These are phyloP conservation scores for Xylariaceae sp. DNA, from an alignment of 2,329 filamentous ascomycete genomes.

Conservation along the genomic window DNA sequence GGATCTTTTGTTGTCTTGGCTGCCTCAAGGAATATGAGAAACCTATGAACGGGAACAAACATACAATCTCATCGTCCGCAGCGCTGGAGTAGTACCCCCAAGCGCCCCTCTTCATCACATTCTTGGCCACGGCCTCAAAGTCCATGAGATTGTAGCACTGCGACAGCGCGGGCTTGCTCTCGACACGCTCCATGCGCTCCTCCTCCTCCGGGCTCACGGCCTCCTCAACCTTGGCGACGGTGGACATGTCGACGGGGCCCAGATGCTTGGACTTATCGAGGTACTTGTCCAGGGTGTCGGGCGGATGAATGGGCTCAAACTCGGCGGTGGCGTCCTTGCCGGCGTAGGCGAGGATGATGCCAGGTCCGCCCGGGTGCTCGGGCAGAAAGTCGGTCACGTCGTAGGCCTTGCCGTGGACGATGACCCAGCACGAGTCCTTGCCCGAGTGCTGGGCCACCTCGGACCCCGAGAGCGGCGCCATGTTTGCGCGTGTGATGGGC, in stretches of 20 bases:
- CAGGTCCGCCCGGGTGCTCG: constrained; percentile 85
- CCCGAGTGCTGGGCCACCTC: constrained; percentile 69
- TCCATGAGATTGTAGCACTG: constrained; percentile 94
- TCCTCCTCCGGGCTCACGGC: constrained; percentile 64
- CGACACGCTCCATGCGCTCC: constrained; percentile 69
- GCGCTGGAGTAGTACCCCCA: constrained; percentile 98
- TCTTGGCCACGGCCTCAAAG: constrained; percentile 87
- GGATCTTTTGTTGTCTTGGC: no score
- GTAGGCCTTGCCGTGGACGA: constrained; percentile 81
- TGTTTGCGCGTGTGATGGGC: constrained; percentile 30
- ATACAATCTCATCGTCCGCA: constrained; percentile 73
- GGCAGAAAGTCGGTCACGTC: constrained; percentile 89
- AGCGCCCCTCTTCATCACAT: constrained; percentile 91
- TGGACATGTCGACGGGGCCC: constrained; percentile 83
- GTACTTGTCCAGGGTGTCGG: constrained; percentile 81
- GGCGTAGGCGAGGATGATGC: constrained; percentile 95
- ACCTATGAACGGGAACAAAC: no score
- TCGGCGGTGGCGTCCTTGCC: constrained; percentile 90
- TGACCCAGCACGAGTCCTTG: constrained; percentile 85
- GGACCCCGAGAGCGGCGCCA: constrained; percentile 38
- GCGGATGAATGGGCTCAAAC: constrained; percentile 84
- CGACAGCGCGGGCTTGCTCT: constrained; percentile 71
- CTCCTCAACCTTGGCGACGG: constrained; percentile 64
- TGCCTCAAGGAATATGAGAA: no score
- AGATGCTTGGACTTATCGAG: constrained; percentile 82